Percentiles rank a stretch among this genome's conserved stretches.
Conservation (phyloP, 768 basidiomycete species). For the Tricholoma matsutake region DNA sequence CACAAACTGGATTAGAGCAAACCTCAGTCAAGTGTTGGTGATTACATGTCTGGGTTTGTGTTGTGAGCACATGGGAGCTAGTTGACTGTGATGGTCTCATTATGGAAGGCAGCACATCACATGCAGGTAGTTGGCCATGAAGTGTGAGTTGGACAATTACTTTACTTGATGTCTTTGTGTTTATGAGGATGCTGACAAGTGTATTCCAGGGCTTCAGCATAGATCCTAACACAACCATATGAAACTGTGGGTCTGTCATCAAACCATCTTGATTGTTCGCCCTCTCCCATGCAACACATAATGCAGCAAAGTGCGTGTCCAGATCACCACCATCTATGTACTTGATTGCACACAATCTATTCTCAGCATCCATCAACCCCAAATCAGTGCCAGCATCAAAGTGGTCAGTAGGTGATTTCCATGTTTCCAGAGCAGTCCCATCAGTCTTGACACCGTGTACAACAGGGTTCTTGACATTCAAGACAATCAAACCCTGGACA, state of each 20-base stretch:
- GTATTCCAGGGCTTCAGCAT: background rate
- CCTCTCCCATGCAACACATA: background rate
- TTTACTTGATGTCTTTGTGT: background rate
- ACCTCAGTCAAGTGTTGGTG: background rate
- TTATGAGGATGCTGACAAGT: background rate
- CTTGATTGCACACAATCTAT: too few species aligned
- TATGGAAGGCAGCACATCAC: background rate
- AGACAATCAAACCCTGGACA: too few species aligned
- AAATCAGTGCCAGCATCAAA: background rate
- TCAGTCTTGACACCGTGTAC: too few species aligned
- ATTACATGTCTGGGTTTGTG: background rate
- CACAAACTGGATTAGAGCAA: conserved; percentile 7
- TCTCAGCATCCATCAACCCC: background rate
- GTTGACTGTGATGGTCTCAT: background rate
- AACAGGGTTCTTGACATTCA: too few species aligned
- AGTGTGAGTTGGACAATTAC: background rate
- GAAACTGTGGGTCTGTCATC: background rate
- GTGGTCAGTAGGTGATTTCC: too few species aligned
- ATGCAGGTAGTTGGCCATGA: background rate
- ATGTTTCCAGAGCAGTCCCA: too few species aligned
- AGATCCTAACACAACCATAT: too few species aligned
- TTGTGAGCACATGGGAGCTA: background rate
- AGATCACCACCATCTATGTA: background rate
- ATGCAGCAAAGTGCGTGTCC: background rate
- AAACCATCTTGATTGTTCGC: background rate